Base-by-base conservation (phyloP, 768 basidiomycete genomes). In the Phylloporus arenicola region DNA sequence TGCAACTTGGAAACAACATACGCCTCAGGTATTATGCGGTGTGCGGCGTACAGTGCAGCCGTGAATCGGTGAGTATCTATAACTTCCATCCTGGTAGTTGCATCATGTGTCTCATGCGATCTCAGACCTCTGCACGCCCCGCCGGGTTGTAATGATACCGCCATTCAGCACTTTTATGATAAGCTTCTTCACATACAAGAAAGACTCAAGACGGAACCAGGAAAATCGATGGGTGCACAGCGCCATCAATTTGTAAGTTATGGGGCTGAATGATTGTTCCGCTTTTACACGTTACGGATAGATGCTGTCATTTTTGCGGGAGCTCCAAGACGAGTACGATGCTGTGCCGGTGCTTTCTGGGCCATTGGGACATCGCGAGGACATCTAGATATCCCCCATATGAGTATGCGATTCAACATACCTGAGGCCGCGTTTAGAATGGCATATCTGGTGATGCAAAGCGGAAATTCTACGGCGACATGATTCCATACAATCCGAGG, bases 111-210 rank as follows among this genome's bases (percentile, higher is more conserved):
- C 45, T 57, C 41, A 57, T 31, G 31, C 9, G 10, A 5, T 42
- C 57, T 6, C 35, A 77, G 72, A 19, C 66, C 79, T 19, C 50
- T 82, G 34, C 70, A 77, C 41, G 60, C 70, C 6, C 79, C 82
- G 3, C 50, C 70, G 41, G 76, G 70, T 37, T 75, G 83, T 57
- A 68, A 76, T 43, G 70, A 67, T 24, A 82, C 83, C 0, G 83
- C 88, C 5, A 81, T 92, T 24, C 78, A 81, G 50, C 92, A 95
- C 62, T 95, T 94, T 63, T 70, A 91, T 57, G 88, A 92, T 58
- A 95, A 94, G 67, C 75, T 95, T 30, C 65, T 94, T 24, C 78
- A 81, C 49, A 87, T 95, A 50, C 75, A 71, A 35, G 81, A 80
- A 41, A 73, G 80, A 53, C 79, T 94, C 54, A 94, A 93, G 72